Conservation (phyloP, 169 alveolate species). For the Babesia bovis region DNA sequence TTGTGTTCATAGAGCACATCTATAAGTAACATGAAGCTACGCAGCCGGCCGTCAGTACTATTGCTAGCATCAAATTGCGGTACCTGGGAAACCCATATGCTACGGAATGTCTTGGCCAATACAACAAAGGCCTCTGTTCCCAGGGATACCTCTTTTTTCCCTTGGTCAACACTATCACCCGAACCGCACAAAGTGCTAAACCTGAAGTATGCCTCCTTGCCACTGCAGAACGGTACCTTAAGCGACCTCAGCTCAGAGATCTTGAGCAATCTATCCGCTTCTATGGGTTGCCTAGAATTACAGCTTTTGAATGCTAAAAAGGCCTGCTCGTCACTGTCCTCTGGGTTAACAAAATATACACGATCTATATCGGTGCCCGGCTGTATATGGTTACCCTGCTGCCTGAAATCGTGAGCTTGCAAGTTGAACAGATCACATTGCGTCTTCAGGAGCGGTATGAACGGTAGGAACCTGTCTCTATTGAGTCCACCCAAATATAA, state of each 20-base stretch:
- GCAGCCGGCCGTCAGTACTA: slow-evolving; percentile 33
- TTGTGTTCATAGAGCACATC: slow-evolving; percentile 58
- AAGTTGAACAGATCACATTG: slow-evolving; percentile 55
- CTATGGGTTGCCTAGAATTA: not conserved
- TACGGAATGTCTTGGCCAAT: slow-evolving; percentile 17
- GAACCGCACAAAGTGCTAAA: slow-evolving; percentile 52
- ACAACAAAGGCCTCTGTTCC: slow-evolving; percentile 55
- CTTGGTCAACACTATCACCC: not conserved
- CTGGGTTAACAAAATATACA: not conserved
- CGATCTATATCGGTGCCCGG: not conserved
- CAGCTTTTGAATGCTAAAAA: not conserved
- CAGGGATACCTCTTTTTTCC: slow-evolving; percentile 2
- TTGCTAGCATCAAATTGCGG: slow-evolving; percentile 57
- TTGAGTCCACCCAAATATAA: slow-evolving; percentile 71
- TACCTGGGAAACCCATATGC: slow-evolving; percentile 39
- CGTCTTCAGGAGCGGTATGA: slow-evolving; percentile 58
- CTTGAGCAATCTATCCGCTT: slow-evolving; percentile 4
- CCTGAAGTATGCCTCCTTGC: slow-evolving; percentile 41
- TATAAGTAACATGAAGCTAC: slow-evolving; percentile 55
- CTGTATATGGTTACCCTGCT: slow-evolving; percentile 18
- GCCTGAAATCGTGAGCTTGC: slow-evolving; percentile 56
- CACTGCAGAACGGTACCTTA: slow-evolving; percentile 27
- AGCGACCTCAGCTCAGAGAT: slow-evolving; percentile 43
- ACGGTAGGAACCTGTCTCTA: slow-evolving; percentile 73
- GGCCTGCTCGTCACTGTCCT: not conserved